Conservation (phyloP, 2,329 filamentous ascomycete species). For the Fusarium domesticum region DNA sequence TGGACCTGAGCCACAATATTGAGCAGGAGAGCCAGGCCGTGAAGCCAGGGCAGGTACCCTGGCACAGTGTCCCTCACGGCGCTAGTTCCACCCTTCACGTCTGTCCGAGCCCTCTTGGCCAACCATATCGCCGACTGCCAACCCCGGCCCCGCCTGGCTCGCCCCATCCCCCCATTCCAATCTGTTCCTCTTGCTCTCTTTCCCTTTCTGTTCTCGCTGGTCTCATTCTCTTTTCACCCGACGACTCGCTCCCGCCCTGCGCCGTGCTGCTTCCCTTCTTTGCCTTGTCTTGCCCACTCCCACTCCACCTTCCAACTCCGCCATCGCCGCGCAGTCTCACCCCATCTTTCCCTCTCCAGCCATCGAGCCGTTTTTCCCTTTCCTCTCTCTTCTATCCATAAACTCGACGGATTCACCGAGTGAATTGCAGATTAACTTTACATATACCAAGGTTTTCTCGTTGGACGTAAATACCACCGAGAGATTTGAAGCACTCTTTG, state of each 20-base stretch:
- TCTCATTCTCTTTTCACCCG: slow-evolving; percentile 21
- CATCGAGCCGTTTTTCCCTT: slow-evolving; percentile 15
- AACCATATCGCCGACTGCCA: slow-evolving; percentile 9
- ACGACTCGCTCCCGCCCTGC: slow-evolving; percentile 19
- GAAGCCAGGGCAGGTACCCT: slow-evolving; percentile 19
- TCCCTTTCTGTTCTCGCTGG: slow-evolving; percentile 17
- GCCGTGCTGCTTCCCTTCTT: slow-evolving; percentile 15
- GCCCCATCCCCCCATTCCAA: slow-evolving; percentile 13
- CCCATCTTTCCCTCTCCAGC: slow-evolving; percentile 12
- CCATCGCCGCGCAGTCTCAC: slow-evolving; percentile 20
- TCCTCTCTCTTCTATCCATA: slow-evolving; percentile 6
- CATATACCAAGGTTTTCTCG: not conserved
- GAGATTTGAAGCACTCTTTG: slow-evolving; percentile 9
- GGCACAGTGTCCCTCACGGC: slow-evolving; percentile 27
- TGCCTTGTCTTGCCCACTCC: slow-evolving; percentile 20
- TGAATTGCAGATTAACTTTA: not conserved
- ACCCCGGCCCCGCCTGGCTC: slow-evolving; percentile 17
- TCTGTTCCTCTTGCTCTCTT: slow-evolving; percentile 6
- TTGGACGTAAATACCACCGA: slow-evolving; percentile 4
- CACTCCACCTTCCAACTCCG: slow-evolving; percentile 18
- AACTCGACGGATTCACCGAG: not conserved
- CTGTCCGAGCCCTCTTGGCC: not conserved
- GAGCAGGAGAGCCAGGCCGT: not conserved
- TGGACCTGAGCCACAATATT: not conserved
- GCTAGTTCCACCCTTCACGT: slow-evolving; percentile 3